A percentile compares a stretch with the other conserved stretches of the same genome.
Conservation (phyloP, 257 asterid species). For the Paulownia fortunei region DNA sequence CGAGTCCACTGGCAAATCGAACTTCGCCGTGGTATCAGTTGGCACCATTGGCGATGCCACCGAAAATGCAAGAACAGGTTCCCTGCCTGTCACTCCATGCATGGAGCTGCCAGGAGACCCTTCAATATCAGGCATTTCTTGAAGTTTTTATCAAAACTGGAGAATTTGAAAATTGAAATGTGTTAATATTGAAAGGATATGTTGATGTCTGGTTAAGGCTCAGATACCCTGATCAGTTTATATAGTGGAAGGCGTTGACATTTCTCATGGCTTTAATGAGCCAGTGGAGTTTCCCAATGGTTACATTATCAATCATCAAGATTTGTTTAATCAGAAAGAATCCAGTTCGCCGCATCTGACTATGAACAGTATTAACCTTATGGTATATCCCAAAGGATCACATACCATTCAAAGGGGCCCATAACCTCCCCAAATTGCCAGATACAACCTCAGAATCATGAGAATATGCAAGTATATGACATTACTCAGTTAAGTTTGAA, state of each 20-base stretch:
- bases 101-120: constrained; percentile 56
- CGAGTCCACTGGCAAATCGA: constrained; percentile 64
- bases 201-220: background rate
- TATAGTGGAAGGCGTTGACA: constrained; percentile 45
- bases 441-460: constrained; percentile 2
- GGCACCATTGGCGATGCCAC: constrained; percentile 60
- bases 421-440: background rate
- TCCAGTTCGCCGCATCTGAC: constrained; percentile 36
- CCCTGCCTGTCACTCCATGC: constrained; percentile 59
- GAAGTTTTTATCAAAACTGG: background rate
- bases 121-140: constrained; percentile 32
- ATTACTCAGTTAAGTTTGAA: background rate
- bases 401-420: background rate
- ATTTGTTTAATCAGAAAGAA: constrained; percentile 3
- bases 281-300: constrained; percentile 33
- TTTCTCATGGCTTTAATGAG: constrained; percentile 9
- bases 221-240: constrained; percentile 10
- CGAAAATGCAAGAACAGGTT: constrained; percentile 45
- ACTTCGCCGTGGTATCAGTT: constrained; percentile 52
- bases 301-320: background rate
- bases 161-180: background rate
- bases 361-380: constrained; percentile 18
- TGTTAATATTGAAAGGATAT: background rate
- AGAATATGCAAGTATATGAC: background rate
- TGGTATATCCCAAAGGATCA: constrained; percentile 47